Evolutionary conservation across 139 green algal species (phyloP), one percentile per base, ranked within the genome.

Genomic region (Desmodesmus armatus): DNA sequence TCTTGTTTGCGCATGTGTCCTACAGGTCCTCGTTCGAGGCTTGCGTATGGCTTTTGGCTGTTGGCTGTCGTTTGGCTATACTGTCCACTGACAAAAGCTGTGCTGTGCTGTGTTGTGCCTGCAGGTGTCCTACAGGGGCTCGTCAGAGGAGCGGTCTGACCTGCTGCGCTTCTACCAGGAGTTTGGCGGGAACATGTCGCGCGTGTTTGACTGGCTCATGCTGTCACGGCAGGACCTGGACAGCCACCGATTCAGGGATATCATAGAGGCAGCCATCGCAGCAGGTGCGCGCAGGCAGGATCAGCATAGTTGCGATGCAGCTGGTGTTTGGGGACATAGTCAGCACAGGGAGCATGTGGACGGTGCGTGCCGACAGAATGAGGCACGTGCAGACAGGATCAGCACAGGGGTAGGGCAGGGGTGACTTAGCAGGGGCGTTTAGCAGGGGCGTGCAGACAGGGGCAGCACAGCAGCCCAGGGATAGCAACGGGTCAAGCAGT

Each of bases 161-260:
- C 65, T 99, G 39, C 89, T 98, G 35, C 77, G 86, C 53, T 80
- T 92, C 17, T 98, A 98, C 84, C 25, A 49, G 0, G 67, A 93
- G 35, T 96, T 96, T 83, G 72, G 90, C 15, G 96, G 96, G 7
- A 83, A 96, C 86, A 99, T 99, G 96, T 21, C 70, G 6, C 79
- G 91, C 80, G 93, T 97, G 60, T 97, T 98, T 87, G 84, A 91
- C 44, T 97, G 92, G 88, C 55, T 96, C 53, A 96, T 98, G 86
- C 97, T 95, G 91, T 96, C 91, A 25, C 85, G 96, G 5, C 74
- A 89, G 11, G 87, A 89, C 0, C 19, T 87, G 4, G 96, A 99
- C 82, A 93, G 92, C 23, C 93, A 98, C 76, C 89, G 96, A 6
- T 98, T 98, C 88, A 92, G 88, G 83, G 93, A 96, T 65, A 75